Conservation (phyloP, 495 filamentous ascomycete species). For the Xylaria venustula region DNA sequence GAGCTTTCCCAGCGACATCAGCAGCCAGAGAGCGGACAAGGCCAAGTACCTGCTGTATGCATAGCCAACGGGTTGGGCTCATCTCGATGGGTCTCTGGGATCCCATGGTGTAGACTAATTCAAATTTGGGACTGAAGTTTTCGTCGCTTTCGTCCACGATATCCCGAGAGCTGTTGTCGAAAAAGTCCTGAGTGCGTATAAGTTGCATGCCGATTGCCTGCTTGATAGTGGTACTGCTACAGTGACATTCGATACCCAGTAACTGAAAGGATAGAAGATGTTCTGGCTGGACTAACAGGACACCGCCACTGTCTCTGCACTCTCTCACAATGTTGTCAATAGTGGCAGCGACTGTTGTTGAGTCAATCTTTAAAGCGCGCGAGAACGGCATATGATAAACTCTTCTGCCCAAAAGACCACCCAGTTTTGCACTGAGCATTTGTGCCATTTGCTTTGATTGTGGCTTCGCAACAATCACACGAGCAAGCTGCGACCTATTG, state of each 20-base stretch:
- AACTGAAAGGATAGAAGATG: constrained; percentile 55
- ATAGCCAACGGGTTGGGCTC: constrained; percentile 58
- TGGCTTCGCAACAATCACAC: constrained; percentile 52
- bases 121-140: constrained; percentile 57
- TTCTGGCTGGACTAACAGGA: constrained; percentile 52
- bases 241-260: constrained; percentile 35
- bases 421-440: constrained; percentile 44
- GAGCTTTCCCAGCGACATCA: constrained; percentile 34
- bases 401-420: constrained; percentile 45
- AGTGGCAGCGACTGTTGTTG: constrained; percentile 21
- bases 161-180: constrained; percentile 46
- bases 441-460: constrained; percentile 52
- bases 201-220: constrained; percentile 31
- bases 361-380: constrained; percentile 38
- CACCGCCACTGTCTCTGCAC: constrained; percentile 32
- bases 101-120: constrained; percentile 70
- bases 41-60: constrained; percentile 54
- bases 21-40: too few relatives aligned
- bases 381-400: constrained; percentile 53
- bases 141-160: constrained; percentile 69
- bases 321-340: constrained; percentile 38
- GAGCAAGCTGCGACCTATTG: constrained; percentile 39
- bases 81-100: constrained; percentile 52
- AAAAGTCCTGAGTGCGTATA: constrained; percentile 36
- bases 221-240: not conserved